Percentiles rank a stretch among this genome's conserved stretches.
These are phyloP conservation scores for Diplosphaera chodatii DNA, from an alignment of 139 green algal species.

Conservation along the genomic window DNA sequence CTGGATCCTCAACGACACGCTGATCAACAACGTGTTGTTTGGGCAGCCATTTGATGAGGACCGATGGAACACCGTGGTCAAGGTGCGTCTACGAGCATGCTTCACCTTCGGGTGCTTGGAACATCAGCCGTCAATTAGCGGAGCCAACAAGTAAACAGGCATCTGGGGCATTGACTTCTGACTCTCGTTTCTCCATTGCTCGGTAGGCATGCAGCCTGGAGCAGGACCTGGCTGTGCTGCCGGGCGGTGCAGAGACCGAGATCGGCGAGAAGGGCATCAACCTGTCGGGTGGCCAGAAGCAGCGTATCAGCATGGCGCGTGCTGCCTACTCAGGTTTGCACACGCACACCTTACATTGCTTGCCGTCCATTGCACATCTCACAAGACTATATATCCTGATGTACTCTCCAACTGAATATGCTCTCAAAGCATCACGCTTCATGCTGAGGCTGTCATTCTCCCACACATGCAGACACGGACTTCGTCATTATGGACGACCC, in stretches of 20 bases:
- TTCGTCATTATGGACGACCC: slow-evolving; percentile 91
- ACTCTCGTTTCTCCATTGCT: too few species aligned
- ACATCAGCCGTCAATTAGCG: too few species aligned
- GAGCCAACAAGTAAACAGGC: too few species aligned
- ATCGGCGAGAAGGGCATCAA: slow-evolving; percentile 93
- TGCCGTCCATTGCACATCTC: too few species aligned
- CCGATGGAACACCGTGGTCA: slow-evolving; percentile 17
- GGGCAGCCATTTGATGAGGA: slow-evolving; percentile 26
- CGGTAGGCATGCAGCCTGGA: slow-evolving; percentile 48
- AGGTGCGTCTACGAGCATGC: too few species aligned
- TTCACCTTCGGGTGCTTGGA: too few species aligned
- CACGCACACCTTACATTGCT: too few species aligned
- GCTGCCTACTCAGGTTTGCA: slow-evolving; percentile 54
- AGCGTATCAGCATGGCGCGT: slow-evolving; percentile 82
- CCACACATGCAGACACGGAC: slow-evolving; percentile 55
- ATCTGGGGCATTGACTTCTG: too few species aligned
- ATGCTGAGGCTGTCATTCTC: too few species aligned
- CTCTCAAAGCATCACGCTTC: too few species aligned
- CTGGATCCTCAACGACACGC: slow-evolving; percentile 88
- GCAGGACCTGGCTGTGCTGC: slow-evolving; percentile 60
- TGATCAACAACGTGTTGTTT: slow-evolving; percentile 72
- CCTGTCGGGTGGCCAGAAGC: slow-evolving; percentile 88
- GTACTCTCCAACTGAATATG: too few species aligned
- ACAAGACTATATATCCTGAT: too few species aligned
- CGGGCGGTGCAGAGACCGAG: slow-evolving; percentile 78